A percentile compares a stretch with the other conserved stretches of the same genome.
phyloP scores from a whole-genome alignment of 139 green algal genomes.

The Ettlia oleoabundans region DNA sequence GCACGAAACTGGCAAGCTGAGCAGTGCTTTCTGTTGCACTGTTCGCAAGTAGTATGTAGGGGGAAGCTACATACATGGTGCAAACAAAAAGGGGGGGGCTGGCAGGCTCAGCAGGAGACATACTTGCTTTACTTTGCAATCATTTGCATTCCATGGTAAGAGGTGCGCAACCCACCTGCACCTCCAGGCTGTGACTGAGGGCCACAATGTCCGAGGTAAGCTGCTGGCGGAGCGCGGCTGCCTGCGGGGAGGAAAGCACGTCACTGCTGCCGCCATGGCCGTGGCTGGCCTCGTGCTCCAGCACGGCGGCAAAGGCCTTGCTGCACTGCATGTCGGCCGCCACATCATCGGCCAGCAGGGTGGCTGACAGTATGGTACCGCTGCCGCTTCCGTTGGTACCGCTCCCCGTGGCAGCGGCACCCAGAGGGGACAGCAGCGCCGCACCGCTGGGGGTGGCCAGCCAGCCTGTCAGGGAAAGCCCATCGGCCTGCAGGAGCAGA shows the following conservation, averaged over 20 bases:
- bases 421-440: slow-evolving; percentile 24
- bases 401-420: background rate
- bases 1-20: too few relatives aligned
- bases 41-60: too few relatives aligned
- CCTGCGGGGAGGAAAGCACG: slow-evolving; percentile 51
- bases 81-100: too few relatives aligned
- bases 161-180: slow-evolving; percentile 8
- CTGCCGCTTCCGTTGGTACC: background rate
- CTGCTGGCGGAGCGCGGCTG: slow-evolving; percentile 21
- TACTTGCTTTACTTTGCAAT: too few relatives aligned
- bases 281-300: slow-evolving; percentile 62
- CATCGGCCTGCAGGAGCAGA: slow-evolving; percentile 29
- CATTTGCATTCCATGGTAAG: background rate
- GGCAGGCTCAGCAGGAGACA: too few relatives aligned
- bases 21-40: too few relatives aligned
- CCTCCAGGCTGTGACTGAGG: slow-evolving; percentile 14
- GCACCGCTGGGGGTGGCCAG: background rate
- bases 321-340: slow-evolving; percentile 30
- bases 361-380: background rate
- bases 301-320: slow-evolving; percentile 69
- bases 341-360: slow-evolving; percentile 48
- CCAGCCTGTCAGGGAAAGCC: slow-evolving; percentile 30
- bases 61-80: too few relatives aligned
- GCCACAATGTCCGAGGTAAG: slow-evolving; percentile 20
- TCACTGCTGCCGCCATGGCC: slow-evolving; percentile 23